Evolutionary conservation across 2,329 filamentous ascomycete species (phyloP).

Genomic region (Fusarium stilboides): DNA sequence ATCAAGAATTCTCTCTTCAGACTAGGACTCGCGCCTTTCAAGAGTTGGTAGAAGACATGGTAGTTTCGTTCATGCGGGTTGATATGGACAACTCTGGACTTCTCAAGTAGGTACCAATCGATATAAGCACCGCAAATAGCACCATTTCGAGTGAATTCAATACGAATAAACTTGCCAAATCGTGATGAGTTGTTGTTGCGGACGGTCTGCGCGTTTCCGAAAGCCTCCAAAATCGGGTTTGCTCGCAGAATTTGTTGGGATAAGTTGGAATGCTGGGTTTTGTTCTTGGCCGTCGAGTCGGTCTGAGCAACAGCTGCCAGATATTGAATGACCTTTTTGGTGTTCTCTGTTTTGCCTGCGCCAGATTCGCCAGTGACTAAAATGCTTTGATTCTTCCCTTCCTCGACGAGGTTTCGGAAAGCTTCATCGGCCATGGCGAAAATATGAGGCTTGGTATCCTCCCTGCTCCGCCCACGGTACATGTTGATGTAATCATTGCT

Average conservation of each 20-base stretch:
- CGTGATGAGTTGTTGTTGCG: conserved; percentile 98
- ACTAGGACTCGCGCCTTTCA: conserved; percentile 83
- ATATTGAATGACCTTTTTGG: conserved; percentile 99
- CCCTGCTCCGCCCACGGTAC: conserved; percentile 92
- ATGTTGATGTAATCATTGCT: conserved; percentile 97
- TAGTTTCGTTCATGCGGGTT: conserved; percentile 94
- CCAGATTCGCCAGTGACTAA: conserved; percentile 98
- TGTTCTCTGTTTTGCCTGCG: conserved; percentile 98
- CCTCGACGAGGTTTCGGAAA: conserved; percentile 94
- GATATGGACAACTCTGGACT: conserved; percentile 94
- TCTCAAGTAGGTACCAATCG: conserved; percentile 98
- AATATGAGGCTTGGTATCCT: conserved; percentile 97
- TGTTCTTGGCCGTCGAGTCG: conserved; percentile 77
- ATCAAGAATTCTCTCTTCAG: conserved; percentile 85
- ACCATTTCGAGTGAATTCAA: conserved; percentile 90
- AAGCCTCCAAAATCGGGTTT: conserved; percentile 97
- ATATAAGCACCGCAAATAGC: conserved; percentile 97
- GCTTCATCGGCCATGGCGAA: conserved; percentile 98
- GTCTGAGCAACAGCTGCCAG: conserved; percentile 92
- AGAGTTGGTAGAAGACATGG: conserved; percentile 95
- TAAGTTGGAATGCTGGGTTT: conserved; percentile 81
- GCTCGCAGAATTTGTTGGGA: conserved; percentile 97
- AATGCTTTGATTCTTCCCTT: conserved; percentile 97
- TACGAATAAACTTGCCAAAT: conserved; percentile 98
- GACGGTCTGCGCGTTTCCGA: conserved; percentile 97